phyloP scores from a whole-genome alignment of 495 filamentous ascomycete genomes.

The Tuber indicum region DNA sequence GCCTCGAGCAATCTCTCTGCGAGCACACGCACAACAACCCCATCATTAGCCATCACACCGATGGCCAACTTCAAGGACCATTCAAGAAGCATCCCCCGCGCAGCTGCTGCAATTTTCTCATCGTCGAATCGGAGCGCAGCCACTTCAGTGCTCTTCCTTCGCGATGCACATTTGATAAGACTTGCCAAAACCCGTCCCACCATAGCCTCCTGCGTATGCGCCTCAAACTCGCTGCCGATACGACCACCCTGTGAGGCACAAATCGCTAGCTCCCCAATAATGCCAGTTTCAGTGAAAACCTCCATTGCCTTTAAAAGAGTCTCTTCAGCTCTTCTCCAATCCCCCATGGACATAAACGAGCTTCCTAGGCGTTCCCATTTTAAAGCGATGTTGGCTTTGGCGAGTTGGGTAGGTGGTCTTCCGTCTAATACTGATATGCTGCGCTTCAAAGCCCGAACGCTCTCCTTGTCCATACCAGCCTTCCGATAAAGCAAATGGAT shows the following conservation, averaged over 20 bases:
- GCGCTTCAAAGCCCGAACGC: constrained; percentile 28
- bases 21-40: constrained; percentile 27
- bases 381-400: constrained; percentile 23
- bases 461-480: constrained; percentile 28
- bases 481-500: constrained; percentile 37
- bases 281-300: constrained; percentile 25
- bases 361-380: constrained; percentile 36
- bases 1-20: constrained; percentile 37
- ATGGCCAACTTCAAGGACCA: constrained; percentile 36
- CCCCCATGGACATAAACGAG: constrained; percentile 27
- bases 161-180: constrained; percentile 37
- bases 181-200: constrained; percentile 35
- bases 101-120: constrained; percentile 23
- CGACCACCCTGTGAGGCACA: constrained; percentile 23
- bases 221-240: constrained; percentile 18
- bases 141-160: constrained; percentile 27
- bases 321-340: constrained; percentile 36
- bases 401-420: constrained; percentile 26
- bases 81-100: constrained; percentile 36
- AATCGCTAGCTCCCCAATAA: constrained; percentile 30
- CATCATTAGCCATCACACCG: constrained; percentile 32
- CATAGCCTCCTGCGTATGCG: constrained; percentile 23
- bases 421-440: constrained; percentile 28
- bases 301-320: constrained; percentile 28
- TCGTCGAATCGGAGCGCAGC: constrained; percentile 35